phyloP scores from a whole-genome alignment of 1,284 basidiomycete genomes.

The Austroboletus olivaceoglutinosus region DNA sequence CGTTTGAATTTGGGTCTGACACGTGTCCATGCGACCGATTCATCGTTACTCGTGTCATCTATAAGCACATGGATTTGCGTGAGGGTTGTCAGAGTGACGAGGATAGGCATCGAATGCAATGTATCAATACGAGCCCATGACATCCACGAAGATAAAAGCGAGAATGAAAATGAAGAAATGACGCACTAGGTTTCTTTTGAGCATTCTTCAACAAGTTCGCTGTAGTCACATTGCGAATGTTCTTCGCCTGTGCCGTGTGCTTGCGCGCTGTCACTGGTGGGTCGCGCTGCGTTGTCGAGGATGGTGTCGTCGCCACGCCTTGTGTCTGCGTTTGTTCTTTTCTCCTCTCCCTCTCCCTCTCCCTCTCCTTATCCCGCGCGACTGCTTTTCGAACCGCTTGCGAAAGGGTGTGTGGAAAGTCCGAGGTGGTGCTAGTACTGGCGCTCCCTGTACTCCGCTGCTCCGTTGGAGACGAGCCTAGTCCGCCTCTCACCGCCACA shows the following conservation, averaged over 20 bases:
- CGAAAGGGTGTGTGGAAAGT: conserved; percentile 15
- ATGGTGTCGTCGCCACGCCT: neutral
- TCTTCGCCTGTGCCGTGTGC: conserved; percentile 7
- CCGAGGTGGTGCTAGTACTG: conserved; percentile 7
- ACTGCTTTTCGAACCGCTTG: conserved; percentile 12
- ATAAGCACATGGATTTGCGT: neutral
- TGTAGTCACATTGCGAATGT: conserved; percentile 10
- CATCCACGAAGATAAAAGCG: neutral
- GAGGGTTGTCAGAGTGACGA: neutral
- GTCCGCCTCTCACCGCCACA: neutral
- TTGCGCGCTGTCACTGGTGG: conserved; percentile 22
- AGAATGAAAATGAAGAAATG: neutral
- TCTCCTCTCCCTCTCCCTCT: neutral
- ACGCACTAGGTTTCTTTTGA: conserved; percentile 19
- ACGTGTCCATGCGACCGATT: conserved; percentile 17
- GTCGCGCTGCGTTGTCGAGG: neutral
- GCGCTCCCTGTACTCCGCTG: conserved; percentile 3
- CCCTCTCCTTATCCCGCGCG: conserved; percentile 6
- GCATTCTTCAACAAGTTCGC: conserved; percentile 14
- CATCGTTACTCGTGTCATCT: conserved; percentile 5
- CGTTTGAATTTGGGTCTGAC: conserved; percentile 14
- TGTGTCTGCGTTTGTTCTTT: neutral
- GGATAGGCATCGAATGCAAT: neutral
- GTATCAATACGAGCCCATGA: neutral
- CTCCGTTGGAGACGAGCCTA: neutral